Percentiles rank a stretch among this genome's conserved stretches.
These are phyloP conservation scores for Ustanciosporium gigantosporum DNA, from an alignment of 1,284 basidiomycete genomes.

Conservation along the genomic window DNA sequence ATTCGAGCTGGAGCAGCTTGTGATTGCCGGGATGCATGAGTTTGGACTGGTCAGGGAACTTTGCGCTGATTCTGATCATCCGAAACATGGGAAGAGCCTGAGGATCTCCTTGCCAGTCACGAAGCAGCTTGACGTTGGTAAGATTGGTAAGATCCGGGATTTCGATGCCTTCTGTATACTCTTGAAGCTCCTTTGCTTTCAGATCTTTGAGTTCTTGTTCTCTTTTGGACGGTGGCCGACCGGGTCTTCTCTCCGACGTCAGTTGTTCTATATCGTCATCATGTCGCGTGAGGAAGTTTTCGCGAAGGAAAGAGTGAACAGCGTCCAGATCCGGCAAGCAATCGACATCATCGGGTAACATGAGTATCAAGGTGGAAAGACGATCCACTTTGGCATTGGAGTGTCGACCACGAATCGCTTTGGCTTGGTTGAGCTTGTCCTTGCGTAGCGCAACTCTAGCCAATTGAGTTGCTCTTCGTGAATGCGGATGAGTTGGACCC, in stretches of 20 bases:
- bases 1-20: conserved; percentile 39
- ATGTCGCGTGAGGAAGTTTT: conserved; percentile 48
- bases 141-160: conserved; percentile 51
- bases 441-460: conserved; percentile 46
- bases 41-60: conserved; percentile 39
- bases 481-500: conserved; percentile 55
- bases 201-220: conserved; percentile 47
- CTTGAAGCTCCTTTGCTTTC: conserved; percentile 40
- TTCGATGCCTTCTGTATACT: conserved; percentile 55
- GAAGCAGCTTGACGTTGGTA: conserved; percentile 51
- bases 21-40: conserved; percentile 45
- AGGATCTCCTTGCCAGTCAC: conserved; percentile 57
- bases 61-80: conserved; percentile 53
- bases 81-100: conserved; percentile 54
- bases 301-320: conserved; percentile 49
- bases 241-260: conserved; percentile 41
- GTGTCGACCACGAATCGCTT: conserved; percentile 21
- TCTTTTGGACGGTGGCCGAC: conserved; percentile 44
- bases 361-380: conserved; percentile 51
- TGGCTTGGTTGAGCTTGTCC: conserved; percentile 40
- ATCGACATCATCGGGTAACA: conserved; percentile 47
- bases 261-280: conserved; percentile 45
- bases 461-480: conserved; percentile 53
- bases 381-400: conserved; percentile 54
- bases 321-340: conserved; percentile 46